Percentiles rank a stretch among this genome's conserved stretches.
Evolutionary conservation across 176 grass and related monocot genomes (phyloP).

Genomic region (Hordeum vulgare): MorexV3_pseudomolecules_assembly NC_058520.1:1012722-1013221

Average conservation of each 20-base stretch:
- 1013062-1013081: slow-evolving; percentile 85
- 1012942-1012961: neutral
- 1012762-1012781: neutral
- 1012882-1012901: neutral
- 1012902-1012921: neutral
- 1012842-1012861: neutral
- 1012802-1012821: neutral
- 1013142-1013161: slow-evolving; percentile 73
- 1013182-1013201: slow-evolving; percentile 41
- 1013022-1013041: slow-evolving; percentile 12
- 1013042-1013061: slow-evolving; percentile 66
- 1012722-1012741: no score
- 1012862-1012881: neutral
- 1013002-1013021: slow-evolving; percentile 10
- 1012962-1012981: neutral
- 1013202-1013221: slow-evolving; percentile 10
- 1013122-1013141: slow-evolving; percentile 78
- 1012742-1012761: neutral
- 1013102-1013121: slow-evolving; percentile 63
- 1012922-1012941: neutral
- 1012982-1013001: neutral
- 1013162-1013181: slow-evolving; percentile 83
- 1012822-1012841: neutral
- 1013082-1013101: slow-evolving; percentile 68
- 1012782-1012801: neutral